Percentiles rank a stretch among this genome's conserved stretches.
Conservation (phyloP, 2,329 filamentous ascomycete genomes). For the Colletotrichum gigasporum region DNA sequence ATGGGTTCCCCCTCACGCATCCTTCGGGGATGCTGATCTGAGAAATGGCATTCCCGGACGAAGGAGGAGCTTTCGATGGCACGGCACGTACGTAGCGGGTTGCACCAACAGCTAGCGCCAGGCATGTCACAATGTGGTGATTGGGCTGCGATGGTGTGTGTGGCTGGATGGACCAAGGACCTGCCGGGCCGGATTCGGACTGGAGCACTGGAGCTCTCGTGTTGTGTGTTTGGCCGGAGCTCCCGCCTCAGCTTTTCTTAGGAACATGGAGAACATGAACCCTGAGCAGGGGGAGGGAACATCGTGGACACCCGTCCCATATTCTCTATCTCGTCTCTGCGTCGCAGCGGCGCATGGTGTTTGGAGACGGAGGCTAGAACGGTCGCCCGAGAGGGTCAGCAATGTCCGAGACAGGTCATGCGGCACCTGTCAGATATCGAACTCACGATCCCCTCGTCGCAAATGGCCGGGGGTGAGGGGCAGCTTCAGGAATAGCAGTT, state of each 20-base stretch:
- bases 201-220: neutral
- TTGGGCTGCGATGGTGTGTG: no score
- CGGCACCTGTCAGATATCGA: slow-evolving; percentile 11
- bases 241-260: slow-evolving; percentile 4
- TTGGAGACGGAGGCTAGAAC: slow-evolving; percentile 13
- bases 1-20: neutral
- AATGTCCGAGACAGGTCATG: slow-evolving; percentile 28
- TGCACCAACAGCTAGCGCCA: slow-evolving; percentile 13
- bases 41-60: slow-evolving; percentile 17
- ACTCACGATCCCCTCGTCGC: slow-evolving; percentile 4
- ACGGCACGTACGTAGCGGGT: neutral
- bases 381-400: slow-evolving; percentile 8
- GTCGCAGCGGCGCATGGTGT: neutral
- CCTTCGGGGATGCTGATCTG: slow-evolving; percentile 4
- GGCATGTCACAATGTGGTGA: neutral
- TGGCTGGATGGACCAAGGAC: no score
- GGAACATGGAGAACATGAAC: neutral
- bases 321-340: neutral
- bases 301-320: neutral
- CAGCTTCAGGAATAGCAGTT: slow-evolving; percentile 20
- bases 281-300: no score
- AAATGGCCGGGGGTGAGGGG: neutral
- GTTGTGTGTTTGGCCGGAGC: neutral
- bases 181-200: neutral
- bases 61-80: slow-evolving; percentile 9